A percentile compares a stretch with the other conserved stretches of the same genome.
Evolutionary conservation across 495 filamentous ascomycete genomes (phyloP).

Genomic region (Neohortaea acidophila): DNA sequence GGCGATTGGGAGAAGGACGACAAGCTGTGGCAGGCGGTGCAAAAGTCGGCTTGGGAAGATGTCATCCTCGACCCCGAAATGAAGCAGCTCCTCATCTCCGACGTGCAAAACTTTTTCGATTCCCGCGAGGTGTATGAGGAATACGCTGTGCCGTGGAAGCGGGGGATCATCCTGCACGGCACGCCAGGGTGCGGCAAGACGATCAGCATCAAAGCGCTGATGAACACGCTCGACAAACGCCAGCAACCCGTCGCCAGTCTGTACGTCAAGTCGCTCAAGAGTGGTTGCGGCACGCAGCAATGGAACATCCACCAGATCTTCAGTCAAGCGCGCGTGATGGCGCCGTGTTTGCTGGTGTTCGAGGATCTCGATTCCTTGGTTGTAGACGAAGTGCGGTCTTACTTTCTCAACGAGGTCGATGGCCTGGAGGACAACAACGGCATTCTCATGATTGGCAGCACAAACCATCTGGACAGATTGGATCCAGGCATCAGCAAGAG

Average conservation of each 20-base stretch:
- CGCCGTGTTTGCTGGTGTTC: slow-evolving; percentile 39
- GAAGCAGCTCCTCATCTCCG: slow-evolving; percentile 29
- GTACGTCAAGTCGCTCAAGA: slow-evolving; percentile 37
- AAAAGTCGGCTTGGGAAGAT: slow-evolving; percentile 34
- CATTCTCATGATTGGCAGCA: slow-evolving; percentile 27
- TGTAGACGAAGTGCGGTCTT: slow-evolving; percentile 36
- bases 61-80: slow-evolving; percentile 32
- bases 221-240: slow-evolving; percentile 37
- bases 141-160: slow-evolving; percentile 32
- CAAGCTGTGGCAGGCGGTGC: slow-evolving; percentile 41
- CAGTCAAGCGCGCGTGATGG: slow-evolving; percentile 21
- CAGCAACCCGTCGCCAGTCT: slow-evolving; percentile 31
- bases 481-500: slow-evolving; percentile 26
- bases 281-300: slow-evolving; percentile 11
- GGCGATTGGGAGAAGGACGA: slow-evolving; percentile 43
- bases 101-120: slow-evolving; percentile 33
- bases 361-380: slow-evolving; percentile 55
- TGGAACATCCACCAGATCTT: slow-evolving; percentile 23
- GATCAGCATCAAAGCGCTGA: slow-evolving; percentile 52
- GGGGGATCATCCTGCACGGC: slow-evolving; percentile 28
- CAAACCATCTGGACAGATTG: slow-evolving; percentile 25
- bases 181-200: slow-evolving; percentile 49
- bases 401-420: slow-evolving; percentile 60
- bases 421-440: slow-evolving; percentile 39
- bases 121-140: slow-evolving; percentile 30